These are phyloP conservation scores for Barbatosphaeria neglecta DNA, from an alignment of 495 filamentous ascomycete species.

Conservation along the genomic window DNA sequence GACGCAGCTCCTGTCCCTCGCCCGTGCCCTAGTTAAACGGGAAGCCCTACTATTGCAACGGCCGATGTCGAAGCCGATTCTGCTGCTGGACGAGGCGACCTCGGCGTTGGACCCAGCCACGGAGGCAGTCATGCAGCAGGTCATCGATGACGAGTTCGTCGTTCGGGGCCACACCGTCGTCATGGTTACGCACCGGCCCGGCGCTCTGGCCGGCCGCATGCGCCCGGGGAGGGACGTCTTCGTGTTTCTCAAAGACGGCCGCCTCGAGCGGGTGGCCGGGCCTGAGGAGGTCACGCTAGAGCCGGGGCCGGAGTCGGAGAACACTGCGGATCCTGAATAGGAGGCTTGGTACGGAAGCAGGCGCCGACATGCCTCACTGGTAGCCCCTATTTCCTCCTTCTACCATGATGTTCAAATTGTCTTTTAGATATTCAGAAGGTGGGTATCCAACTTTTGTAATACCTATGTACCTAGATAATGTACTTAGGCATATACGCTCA, in stretches of 20 bases:
- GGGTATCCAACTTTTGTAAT: no score
- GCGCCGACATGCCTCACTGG: no score
- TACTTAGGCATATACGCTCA: no score
- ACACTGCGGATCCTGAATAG: no score
- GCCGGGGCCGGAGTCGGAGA: no score
- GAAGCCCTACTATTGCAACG: constrained; percentile 2
- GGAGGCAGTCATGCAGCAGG: constrained; percentile 62
- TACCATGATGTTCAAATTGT: no score
- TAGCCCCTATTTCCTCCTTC: no score
- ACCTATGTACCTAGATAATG: no score
- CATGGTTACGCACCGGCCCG: constrained; percentile 52
- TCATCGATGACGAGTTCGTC: constrained; percentile 46
- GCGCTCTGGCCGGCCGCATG: constrained; percentile 30
- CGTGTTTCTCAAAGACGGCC: constrained; percentile 21
- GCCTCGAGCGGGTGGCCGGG: constrained; percentile 9
- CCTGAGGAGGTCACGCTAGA: no score
- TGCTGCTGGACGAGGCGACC: constrained; percentile 77
- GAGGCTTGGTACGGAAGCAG: no score
- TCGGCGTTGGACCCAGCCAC: constrained; percentile 70
- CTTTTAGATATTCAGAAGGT: no score
- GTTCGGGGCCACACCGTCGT: constrained; percentile 41
- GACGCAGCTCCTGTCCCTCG: constrained; percentile 14
- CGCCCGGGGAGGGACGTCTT: constrained; percentile 16
- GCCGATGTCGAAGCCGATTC: constrained; percentile 32
- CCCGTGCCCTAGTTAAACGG: constrained; percentile 10